Evolutionary conservation across 139 green algal species (phyloP), one percentile per base, ranked within the genome.

Genomic region (Haematococcus lacustris): DNA sequence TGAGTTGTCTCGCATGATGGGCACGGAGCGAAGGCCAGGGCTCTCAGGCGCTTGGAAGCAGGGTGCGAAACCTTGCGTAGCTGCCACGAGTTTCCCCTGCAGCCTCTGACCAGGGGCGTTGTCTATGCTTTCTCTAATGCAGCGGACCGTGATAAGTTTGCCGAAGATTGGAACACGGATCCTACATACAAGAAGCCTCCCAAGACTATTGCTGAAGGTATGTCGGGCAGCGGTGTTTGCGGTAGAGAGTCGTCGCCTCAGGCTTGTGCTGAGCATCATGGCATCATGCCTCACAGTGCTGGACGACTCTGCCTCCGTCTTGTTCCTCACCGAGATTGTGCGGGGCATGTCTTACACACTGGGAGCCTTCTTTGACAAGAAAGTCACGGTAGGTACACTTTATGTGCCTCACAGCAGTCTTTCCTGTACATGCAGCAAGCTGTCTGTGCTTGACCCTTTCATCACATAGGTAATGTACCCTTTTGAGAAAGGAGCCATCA

Each of bases 401-500:
- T 67, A 23, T 67, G 60, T 7, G 30, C 32, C 6, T 26, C 21
- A 64, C 26, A 32, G 61, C 5, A 26, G 63, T 21, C 23, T 17
- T 41, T 39, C 9, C 3, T 4, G 13, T 62, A 28, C 51, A 62
- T 62, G 51, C 51, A 66, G 21, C 30, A 66, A 41, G 60, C n/a
- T 32, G 57, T 35, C 57, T 32, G n/a, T 64, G 57, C 9, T 57
- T 57, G 13, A 57, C 13, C 47, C 13, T 17, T 28, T 28, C 47
- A 57, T 9, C 47, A 57, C n/a, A 30, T 85, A 96, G 90, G 96
- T 99, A 73, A 98, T 98, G 81, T 99, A 99, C 80, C 95, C 95
- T 28, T 99, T 99, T 81, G 95, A 99, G 79, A 99, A 99, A 87
- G 94, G 91, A 0, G 88, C 91, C 41, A 83, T 99, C 62, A 94